A percentile compares a stretch with the other conserved stretches of the same genome.
Evolutionary conservation across 495 filamentous ascomycete species (phyloP).

Genomic region (Penicillium dipodomyicola): DNA sequence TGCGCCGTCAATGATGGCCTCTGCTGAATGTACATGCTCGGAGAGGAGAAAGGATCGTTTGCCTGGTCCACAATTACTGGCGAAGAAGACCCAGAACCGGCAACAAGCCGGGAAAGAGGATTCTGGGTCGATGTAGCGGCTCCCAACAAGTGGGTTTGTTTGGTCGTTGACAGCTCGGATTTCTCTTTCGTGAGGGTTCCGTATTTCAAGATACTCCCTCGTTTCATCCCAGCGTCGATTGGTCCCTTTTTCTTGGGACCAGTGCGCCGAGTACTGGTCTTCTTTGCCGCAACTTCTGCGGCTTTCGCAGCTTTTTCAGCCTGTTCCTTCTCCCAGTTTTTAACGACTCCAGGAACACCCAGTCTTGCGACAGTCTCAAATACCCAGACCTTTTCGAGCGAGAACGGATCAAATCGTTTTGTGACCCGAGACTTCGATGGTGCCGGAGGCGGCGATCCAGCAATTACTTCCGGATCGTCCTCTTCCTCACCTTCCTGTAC

Average conservation of each 20-base stretch:
- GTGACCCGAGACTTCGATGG: slow-evolving; percentile 46
- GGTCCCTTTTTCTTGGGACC: slow-evolving; percentile 42
- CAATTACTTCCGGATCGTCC: slow-evolving; percentile 44
- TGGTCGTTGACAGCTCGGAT: slow-evolving; percentile 34
- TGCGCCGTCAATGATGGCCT: neutral
- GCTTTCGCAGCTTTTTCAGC: slow-evolving; percentile 33
- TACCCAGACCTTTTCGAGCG: slow-evolving; percentile 70
- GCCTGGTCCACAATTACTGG: slow-evolving; percentile 13
- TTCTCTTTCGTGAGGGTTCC: slow-evolving; percentile 45
- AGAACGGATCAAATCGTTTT: slow-evolving; percentile 63
- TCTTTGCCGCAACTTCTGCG: slow-evolving; percentile 29
- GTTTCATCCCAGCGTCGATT: slow-evolving; percentile 45
- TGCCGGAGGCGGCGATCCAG: slow-evolving; percentile 24
- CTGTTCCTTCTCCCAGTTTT: slow-evolving; percentile 71
- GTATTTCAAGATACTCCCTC: slow-evolving; percentile 48
- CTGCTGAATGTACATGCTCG: slow-evolving; percentile 23
- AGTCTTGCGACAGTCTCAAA: slow-evolving; percentile 67
- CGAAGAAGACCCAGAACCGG: slow-evolving; percentile 3
- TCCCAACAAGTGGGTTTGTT: slow-evolving; percentile 35
- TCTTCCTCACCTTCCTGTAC: slow-evolving; percentile 51
- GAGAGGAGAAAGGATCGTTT: slow-evolving; percentile 16
- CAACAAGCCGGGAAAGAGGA: slow-evolving; percentile 10
- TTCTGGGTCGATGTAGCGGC: slow-evolving; percentile 25
- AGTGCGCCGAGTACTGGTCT: slow-evolving; percentile 28
- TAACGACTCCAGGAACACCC: slow-evolving; percentile 68